Evolutionary conservation across 2,329 filamentous ascomycete species (phyloP).

Genomic region (Clonostachys chloroleuca): DNA sequence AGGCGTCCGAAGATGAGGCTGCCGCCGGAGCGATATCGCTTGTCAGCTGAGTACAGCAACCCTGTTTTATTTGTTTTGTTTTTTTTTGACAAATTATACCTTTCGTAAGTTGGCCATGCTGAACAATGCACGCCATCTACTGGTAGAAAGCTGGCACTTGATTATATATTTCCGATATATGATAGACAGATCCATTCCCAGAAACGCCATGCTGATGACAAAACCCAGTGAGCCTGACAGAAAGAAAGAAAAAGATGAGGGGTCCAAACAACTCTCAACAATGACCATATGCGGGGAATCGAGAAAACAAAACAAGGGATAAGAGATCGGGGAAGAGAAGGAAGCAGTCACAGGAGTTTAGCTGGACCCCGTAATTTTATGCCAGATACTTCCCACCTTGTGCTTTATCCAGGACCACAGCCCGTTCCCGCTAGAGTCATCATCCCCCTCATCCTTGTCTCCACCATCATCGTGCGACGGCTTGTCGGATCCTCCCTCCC

Average conservation of each 20-base stretch:
- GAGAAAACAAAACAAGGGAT: not conserved
- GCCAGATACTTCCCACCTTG: constrained; percentile 40
- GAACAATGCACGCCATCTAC: not conserved
- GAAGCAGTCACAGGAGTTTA: not conserved
- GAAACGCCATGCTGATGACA: constrained; percentile 4
- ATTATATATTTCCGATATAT: not conserved
- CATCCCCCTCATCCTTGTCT: constrained; percentile 17
- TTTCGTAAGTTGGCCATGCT: no score
- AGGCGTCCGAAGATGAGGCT: no score
- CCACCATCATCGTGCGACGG: constrained; percentile 6
- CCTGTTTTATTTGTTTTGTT: no score
- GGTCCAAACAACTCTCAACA: no score
- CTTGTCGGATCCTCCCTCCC: no score
- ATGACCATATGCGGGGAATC: not conserved
- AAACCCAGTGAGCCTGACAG: not conserved
- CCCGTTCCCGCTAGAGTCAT: constrained; percentile 22
- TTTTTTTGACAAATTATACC: no score
- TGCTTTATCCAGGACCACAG: constrained; percentile 49
- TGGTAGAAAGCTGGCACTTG: not conserved
- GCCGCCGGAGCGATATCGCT: no score
- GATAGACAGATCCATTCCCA: constrained; percentile 1
- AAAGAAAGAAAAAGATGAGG: no score
- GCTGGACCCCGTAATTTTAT: constrained; percentile 27
- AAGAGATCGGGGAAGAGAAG: not conserved
- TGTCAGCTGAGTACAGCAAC: no score